Evolutionary conservation across 2,329 filamentous ascomycete species (phyloP), one percentile per base, ranked within the genome.

Genomic region (Fusarium odoratissimum): DNA sequence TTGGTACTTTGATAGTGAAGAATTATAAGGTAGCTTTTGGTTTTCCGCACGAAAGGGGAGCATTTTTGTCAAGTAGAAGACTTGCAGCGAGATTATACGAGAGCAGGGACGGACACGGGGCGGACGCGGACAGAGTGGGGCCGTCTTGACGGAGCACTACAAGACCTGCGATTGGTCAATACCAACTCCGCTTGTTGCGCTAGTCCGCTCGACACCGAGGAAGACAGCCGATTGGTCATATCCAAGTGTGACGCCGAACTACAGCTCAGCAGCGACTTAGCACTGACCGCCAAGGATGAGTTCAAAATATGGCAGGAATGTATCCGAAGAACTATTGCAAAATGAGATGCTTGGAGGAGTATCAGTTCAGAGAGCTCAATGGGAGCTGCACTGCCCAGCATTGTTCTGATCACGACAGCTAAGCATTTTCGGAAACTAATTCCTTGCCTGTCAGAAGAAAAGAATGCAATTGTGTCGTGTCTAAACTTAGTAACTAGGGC

Each of bases 81-180:
- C 33, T 30, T 54, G 19, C 23, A 54, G 8, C 21, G 21, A 41
- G 7, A n/a, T 54, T 45, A 54, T 38, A 54, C 9, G 1, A 17
- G 1, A 25, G 17, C 2, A n/a, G 5, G 12, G n/a, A 33, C 38
- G 17, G 52, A 56, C 12, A 44, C 28, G 49, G 52, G 3, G n/a
- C 52, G 52, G 52, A 56, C 14, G 2, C 38, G 38, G 52, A 30
- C 5, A 14, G 25, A 12, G 6, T 23, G 38, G 38, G 28, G 37
- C 38, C 17, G 12, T 55, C 38, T 21, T 0, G 10, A 17, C 2
- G 1, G 21, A 41, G 12, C 1, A 37, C 0, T 10, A 28, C 8
- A 25, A 13, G 25, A 6, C 6, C 17, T 12, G 0, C 2, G 6
- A 30, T 31, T 55, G 51, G 51, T 2, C 0, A 6, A 8, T 0